phyloP scores from a whole-genome alignment of 805 yeast genomes.

The Blastobotrys chiropterorum region DNA sequence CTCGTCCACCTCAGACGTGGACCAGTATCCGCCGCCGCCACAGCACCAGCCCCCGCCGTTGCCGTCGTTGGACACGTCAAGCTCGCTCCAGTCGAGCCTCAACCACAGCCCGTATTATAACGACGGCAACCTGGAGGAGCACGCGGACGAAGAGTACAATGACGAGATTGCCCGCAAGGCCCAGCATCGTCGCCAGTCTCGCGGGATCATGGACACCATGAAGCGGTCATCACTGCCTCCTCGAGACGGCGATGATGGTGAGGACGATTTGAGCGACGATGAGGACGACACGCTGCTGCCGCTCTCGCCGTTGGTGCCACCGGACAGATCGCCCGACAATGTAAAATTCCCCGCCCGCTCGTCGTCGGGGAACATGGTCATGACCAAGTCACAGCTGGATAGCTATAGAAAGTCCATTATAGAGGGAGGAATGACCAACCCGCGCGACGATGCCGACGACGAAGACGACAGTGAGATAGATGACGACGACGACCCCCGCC shows the following conservation, averaged over 20 bases:
- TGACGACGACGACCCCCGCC: slow-evolving; percentile 8
- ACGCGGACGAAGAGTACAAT: background rate
- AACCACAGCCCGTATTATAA: background rate
- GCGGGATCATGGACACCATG: background rate
- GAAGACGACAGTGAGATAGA: background rate
- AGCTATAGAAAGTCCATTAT: slow-evolving; percentile 18
- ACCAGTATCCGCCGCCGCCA: background rate
- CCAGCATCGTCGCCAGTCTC: background rate
- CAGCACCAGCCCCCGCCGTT: background rate
- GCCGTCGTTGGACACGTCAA: background rate
- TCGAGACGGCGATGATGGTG: background rate
- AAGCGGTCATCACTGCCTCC: background rate
- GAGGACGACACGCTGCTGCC: slow-evolving; percentile 19
- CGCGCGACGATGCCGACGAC: background rate
- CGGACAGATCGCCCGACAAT: slow-evolving; percentile 9
- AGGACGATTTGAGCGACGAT: slow-evolving; percentile 11
- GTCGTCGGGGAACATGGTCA: slow-evolving; percentile 11
- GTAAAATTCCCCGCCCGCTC: slow-evolving; percentile 4
- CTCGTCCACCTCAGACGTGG: background rate
- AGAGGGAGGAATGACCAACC: slow-evolving; percentile 5
- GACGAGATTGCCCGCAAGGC: background rate
- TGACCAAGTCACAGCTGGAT: slow-evolving; percentile 28
- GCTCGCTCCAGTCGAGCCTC: background rate
- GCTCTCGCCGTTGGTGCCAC: slow-evolving; percentile 9
- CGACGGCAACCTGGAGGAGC: background rate